Percentiles rank a stretch among this genome's conserved stretches.
These are phyloP conservation scores for Paramyrothecium roridum DNA, from an alignment of 2,329 filamentous ascomycete species.

Conservation along the genomic window DNA sequence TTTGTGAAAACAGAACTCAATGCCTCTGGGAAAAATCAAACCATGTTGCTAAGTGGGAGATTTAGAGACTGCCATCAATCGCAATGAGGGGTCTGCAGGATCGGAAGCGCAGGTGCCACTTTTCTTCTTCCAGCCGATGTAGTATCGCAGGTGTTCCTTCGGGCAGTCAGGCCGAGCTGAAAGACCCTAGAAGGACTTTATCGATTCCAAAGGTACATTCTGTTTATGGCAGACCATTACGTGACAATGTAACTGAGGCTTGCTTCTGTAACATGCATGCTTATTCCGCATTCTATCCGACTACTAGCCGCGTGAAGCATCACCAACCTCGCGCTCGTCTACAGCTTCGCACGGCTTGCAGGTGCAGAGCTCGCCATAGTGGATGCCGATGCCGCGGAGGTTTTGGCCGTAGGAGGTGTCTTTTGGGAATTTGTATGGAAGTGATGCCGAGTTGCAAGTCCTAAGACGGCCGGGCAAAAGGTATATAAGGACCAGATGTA, in stretches of 20 bases:
- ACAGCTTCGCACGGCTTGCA: neutral
- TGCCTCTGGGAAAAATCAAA: too few species aligned
- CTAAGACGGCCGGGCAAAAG: neutral
- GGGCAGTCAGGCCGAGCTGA: neutral
- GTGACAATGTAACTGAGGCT: neutral
- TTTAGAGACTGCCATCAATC: neutral
- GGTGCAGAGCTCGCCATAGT: neutral
- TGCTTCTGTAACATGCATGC: neutral
- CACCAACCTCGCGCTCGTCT: neutral
- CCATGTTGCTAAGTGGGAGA: neutral
- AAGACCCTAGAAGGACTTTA: neutral
- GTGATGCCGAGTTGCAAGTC: neutral
- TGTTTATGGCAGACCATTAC: neutral
- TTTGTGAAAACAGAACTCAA: neutral
- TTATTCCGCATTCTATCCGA: neutral
- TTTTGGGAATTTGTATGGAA: too few species aligned
- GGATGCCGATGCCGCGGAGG: neutral
- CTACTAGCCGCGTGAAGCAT: neutral
- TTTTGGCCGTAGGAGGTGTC: too few species aligned
- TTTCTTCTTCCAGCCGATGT: neutral
- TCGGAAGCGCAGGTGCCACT: neutral
- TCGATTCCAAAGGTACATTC: neutral
- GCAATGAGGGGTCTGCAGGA: neutral
- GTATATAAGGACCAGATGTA: neutral
- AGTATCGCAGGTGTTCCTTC: neutral